These are phyloP conservation scores for Backusella liffmaniae DNA, from an alignment of 192 early-diverging fungal genomes.

Conservation along the genomic window DNA sequence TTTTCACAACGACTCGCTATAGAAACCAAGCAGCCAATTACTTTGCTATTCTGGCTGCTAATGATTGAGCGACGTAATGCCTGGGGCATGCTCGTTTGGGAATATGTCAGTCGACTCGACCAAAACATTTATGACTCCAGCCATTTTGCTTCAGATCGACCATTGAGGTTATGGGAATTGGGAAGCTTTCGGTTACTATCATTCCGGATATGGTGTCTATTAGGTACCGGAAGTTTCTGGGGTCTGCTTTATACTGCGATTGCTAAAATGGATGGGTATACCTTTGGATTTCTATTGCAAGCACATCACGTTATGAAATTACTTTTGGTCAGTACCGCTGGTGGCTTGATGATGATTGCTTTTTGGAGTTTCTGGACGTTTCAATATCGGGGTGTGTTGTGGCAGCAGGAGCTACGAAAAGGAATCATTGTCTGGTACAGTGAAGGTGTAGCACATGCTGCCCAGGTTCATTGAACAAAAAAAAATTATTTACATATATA, in stretches of 20 bases:
- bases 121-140: constrained; percentile 27
- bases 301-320: constrained; percentile 33
- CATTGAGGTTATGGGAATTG: not conserved
- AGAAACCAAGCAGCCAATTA: constrained; percentile 44
- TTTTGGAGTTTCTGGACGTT: constrained; percentile 61
- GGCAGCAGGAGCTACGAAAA: constrained; percentile 52
- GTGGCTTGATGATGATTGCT: constrained; percentile 46
- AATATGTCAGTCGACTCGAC: constrained; percentile 47
- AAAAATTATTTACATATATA: not conserved
- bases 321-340: constrained; percentile 38
- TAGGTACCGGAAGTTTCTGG: constrained; percentile 47
- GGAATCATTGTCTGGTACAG: constrained; percentile 51
- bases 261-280: constrained; percentile 31
- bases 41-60: constrained; percentile 43
- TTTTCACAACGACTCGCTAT: constrained; percentile 44
- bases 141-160: not conserved
- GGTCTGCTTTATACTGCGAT: constrained; percentile 37
- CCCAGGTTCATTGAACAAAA: constrained; percentile 10
- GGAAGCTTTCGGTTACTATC: constrained; percentile 22
- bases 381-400: constrained; percentile 52
- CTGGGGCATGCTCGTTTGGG: constrained; percentile 56
- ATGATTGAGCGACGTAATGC: constrained; percentile 48
- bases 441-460: constrained; percentile 23
- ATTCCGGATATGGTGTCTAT: constrained; percentile 48
- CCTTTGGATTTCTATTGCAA: constrained; percentile 21